A percentile compares a stretch with the other conserved stretches of the same genome.
These are phyloP conservation scores for Penicillium nucicola DNA, from an alignment of 495 filamentous ascomycete genomes.

Conservation along the genomic window DNA sequence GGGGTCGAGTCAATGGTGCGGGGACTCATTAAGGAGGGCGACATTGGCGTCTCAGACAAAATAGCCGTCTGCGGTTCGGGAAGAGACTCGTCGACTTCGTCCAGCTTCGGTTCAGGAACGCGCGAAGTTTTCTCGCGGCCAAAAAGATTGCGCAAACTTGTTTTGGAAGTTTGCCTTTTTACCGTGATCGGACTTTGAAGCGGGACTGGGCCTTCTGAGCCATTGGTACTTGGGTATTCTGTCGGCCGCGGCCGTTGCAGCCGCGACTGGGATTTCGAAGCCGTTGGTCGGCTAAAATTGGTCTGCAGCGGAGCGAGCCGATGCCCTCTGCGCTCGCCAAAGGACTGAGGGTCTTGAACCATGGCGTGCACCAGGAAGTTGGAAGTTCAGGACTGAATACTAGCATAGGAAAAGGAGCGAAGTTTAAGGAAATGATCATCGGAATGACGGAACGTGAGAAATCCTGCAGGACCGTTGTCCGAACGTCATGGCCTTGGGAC, in stretches of 20 bases:
- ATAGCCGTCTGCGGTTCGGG: slow-evolving; percentile 10
- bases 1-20: slow-evolving; percentile 26
- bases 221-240: slow-evolving; percentile 31
- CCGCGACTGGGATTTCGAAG: slow-evolving; percentile 14
- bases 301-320: slow-evolving; percentile 37
- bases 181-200: slow-evolving; percentile 32
- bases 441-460: slow-evolving; percentile 18
- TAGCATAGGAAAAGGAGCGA: slow-evolving; percentile 15
- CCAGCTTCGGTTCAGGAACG: slow-evolving; percentile 29
- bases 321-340: slow-evolving; percentile 41
- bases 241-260: slow-evolving; percentile 38
- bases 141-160: slow-evolving; percentile 39
- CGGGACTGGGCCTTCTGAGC: slow-evolving; percentile 29
- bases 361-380: slow-evolving; percentile 4
- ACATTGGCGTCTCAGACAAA: slow-evolving; percentile 17
- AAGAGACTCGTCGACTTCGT: slow-evolving; percentile 33
- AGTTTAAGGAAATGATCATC: slow-evolving; percentile 23
- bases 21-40: slow-evolving; percentile 26
- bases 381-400: slow-evolving; percentile 6
- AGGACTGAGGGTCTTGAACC: slow-evolving; percentile 20
- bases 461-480: slow-evolving; percentile 15
- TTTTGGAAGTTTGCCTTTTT: slow-evolving; percentile 40
- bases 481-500: slow-evolving; percentile 9
- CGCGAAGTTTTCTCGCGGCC: slow-evolving; percentile 34
- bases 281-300: slow-evolving; percentile 37